A percentile compares a stretch with the other conserved stretches of the same genome.
Evolutionary conservation across 768 basidiomycete genomes (phyloP).

Genomic region (Sarcodon sp.): DNA sequence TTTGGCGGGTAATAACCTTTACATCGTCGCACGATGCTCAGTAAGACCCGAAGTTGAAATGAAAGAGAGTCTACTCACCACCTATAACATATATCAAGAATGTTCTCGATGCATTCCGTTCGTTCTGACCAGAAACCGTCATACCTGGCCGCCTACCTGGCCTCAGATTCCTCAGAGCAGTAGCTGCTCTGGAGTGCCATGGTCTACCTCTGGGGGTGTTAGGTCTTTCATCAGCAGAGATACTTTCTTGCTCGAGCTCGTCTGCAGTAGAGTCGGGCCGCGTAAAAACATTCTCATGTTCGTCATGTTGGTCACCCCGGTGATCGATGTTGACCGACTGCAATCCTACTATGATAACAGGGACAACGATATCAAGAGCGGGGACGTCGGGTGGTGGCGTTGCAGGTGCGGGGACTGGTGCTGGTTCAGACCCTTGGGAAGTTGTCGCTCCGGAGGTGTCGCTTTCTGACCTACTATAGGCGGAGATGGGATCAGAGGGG

Average conservation of each 20-base stretch:
- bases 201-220: constrained; percentile 20
- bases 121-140: constrained; percentile 7
- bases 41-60: neutral
- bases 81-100: constrained; percentile 90
- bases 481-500: neutral
- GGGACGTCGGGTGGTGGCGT: neutral
- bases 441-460: neutral
- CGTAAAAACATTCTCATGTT: constrained; percentile 3
- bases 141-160: constrained; percentile 11
- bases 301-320: constrained; percentile 7
- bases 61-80: constrained; percentile 25
- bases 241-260: constrained; percentile 9
- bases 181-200: constrained; percentile 55
- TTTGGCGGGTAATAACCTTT: constrained; percentile 87
- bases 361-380: constrained; percentile 36
- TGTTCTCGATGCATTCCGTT: constrained; percentile 39
- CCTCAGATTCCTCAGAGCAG: constrained; percentile 40
- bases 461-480: neutral
- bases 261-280: constrained; percentile 3
- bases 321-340: constrained; percentile 51
- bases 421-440: constrained; percentile 1
- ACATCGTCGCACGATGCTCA: constrained; percentile 3
- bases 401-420: neutral
- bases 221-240: constrained; percentile 6
- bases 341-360: constrained; percentile 74